A percentile compares a stretch with the other conserved stretches of the same genome.
These are phyloP conservation scores for Saccharomycopsis olivae DNA, from an alignment of 805 yeast genomes.

Conservation along the genomic window DNA sequence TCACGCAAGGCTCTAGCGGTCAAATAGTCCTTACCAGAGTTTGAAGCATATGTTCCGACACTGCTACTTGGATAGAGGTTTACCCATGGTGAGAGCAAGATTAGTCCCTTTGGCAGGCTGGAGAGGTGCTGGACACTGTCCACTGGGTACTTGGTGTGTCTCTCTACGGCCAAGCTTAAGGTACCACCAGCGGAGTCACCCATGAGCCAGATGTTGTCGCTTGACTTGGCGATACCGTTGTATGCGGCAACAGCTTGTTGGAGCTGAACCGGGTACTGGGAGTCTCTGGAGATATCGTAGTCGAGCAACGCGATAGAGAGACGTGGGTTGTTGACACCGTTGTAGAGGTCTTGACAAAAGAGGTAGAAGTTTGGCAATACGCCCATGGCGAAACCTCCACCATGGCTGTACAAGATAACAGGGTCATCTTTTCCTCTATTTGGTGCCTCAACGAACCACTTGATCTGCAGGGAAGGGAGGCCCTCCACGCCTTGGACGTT, in stretches of 20 bases:
- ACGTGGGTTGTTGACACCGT: conserved; percentile 5
- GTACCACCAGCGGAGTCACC: conserved; percentile 25
- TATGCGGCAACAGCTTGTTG: conserved; percentile 19
- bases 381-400: conserved; percentile 5
- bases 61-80: conserved; percentile 1
- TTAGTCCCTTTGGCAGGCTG: not conserved
- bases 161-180: not conserved
- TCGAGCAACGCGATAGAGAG: conserved; percentile 21
- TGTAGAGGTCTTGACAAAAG: not conserved
- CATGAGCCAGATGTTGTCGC: conserved; percentile 18
- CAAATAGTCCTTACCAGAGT: no score
- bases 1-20: no score
- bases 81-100: conserved; percentile 7
- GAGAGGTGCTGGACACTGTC: no score
- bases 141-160: not conserved
- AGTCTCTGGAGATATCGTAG: conserved; percentile 21
- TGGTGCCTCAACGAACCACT: conserved; percentile 2
- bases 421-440: conserved; percentile 3
- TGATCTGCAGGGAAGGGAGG: no score
- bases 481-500: no score
- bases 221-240: conserved; percentile 14
- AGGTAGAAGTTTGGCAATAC: not conserved
- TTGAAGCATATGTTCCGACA: no score
- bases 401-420: conserved; percentile 5
- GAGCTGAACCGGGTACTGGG: conserved; percentile 21